phyloP scores from a whole-genome alignment of 169 alveolate genomes.

The Cryptosporidium sp. region DNA sequence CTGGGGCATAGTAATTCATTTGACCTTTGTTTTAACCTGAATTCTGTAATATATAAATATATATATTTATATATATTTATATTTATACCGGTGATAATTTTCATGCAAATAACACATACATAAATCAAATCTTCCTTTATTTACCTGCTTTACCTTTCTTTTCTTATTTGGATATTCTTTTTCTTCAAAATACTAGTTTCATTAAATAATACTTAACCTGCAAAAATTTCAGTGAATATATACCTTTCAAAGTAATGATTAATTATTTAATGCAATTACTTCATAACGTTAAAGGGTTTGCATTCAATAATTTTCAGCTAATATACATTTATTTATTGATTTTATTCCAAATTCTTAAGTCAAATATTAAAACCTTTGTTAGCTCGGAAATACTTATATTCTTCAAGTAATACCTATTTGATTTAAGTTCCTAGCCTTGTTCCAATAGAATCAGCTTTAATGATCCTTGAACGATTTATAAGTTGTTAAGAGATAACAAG shows the following conservation, averaged over 20 bases:
- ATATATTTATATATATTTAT: too few species aligned
- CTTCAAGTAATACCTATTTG: neutral
- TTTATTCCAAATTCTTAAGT: neutral
- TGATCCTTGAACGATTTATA: neutral
- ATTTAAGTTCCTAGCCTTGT: neutral
- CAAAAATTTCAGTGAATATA: neutral
- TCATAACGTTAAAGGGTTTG: neutral
- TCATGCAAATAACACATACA: neutral
- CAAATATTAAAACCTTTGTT: neutral
- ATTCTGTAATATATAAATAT: neutral
- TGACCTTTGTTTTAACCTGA: neutral
- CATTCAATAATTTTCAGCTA: neutral
- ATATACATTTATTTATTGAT: too few species aligned
- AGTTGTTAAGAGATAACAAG: neutral
- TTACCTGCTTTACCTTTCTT: slow-evolving; percentile 5
- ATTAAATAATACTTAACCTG: neutral
- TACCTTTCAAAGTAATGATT: slow-evolving; percentile 6
- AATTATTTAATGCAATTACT: neutral
- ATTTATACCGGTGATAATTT: neutral
- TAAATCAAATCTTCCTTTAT: neutral
- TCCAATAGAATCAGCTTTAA: neutral
- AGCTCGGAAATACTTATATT: neutral
- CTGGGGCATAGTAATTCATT: slow-evolving; percentile 13
- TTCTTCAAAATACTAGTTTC: neutral
- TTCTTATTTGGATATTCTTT: neutral